Evolutionary conservation across 768 basidiomycete genomes (phyloP).

Genomic region (Xerocomus spinulosus): DNA sequence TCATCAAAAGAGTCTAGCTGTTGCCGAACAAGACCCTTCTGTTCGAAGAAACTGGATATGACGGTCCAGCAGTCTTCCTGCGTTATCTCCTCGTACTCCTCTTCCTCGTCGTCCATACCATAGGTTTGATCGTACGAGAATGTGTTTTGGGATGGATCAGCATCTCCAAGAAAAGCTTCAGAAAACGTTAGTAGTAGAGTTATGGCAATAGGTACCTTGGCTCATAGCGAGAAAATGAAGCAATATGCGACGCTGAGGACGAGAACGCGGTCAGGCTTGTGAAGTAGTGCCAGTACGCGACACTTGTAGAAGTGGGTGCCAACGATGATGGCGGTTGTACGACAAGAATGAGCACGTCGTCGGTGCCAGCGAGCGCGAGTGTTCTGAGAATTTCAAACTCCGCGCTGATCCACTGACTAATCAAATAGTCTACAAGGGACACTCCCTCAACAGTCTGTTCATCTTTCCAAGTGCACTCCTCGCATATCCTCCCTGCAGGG

Average conservation of each 20-base stretch:
- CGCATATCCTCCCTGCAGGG: constrained; percentile 45
- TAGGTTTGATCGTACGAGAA: constrained; percentile 56
- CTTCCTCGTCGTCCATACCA: constrained; percentile 50
- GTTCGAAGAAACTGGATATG: constrained; percentile 94
- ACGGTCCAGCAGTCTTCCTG: constrained; percentile 95
- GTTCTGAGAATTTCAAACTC: constrained; percentile 9
- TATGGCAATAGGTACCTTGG: constrained; percentile 26
- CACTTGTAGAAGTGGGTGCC: neutral
- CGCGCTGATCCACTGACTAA: constrained; percentile 14
- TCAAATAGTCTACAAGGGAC: constrained; percentile 19
- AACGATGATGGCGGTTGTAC: constrained; percentile 10
- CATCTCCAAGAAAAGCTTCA: constrained; percentile 42
- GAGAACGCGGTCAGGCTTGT: neutral
- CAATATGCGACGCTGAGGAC: neutral
- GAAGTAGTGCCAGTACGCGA: neutral
- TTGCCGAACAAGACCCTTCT: constrained; percentile 95
- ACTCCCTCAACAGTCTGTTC: constrained; percentile 36
- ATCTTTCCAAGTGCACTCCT: constrained; percentile 48
- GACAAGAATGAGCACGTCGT: constrained; percentile 18
- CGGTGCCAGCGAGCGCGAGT: constrained; percentile 17
- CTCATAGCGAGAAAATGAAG: constrained; percentile 25
- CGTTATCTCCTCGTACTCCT: constrained; percentile 73
- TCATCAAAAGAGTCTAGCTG: constrained; percentile 98
- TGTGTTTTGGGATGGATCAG: constrained; percentile 40
- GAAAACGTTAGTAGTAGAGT: constrained; percentile 25